Base-by-base conservation (phyloP, 2,329 filamentous ascomycete species). In the Colletotrichum tropicale region DNA sequence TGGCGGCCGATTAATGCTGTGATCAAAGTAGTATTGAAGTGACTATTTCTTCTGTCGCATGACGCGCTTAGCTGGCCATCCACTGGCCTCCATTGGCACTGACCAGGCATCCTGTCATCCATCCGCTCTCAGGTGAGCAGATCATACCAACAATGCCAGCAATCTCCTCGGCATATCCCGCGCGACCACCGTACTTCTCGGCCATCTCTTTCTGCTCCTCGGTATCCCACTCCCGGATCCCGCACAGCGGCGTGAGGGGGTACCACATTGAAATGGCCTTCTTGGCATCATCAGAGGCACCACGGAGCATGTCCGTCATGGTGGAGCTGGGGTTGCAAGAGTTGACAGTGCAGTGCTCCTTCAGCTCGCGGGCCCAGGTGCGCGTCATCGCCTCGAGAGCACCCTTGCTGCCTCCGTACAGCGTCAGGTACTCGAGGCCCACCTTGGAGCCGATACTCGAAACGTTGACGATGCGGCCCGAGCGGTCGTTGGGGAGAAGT, bases 81-180 rank as follows among this genome's bases (percentile, higher is more conserved):
- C 74, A 76, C 18, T 76, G 74, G 8, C 74, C 70, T 5, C 93
- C 93, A 79, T 94, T 94, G 16, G 93, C 93, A 83, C 91, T 94
- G n/a, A 95, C 88, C 36, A 94, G 90, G 80, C 91, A 93, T 6
- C 93, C 93, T 2, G 93, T 95, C 74, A 91, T 92, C 93, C 93
- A 95, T 3, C 88, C 90, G 52, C 88, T 88, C 82, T 95, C 93
- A 13, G 88, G 88, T 8, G 89, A 90, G 81, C 93, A 94, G 55
- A 95, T 85, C 92, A 95, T 94, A 10, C 89, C 93, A 62, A 95
- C 91, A 7, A 93, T 90, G 2, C 93, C 93, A 1, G 93, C 93
- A 83, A 95, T 88, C 84, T 95, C 93, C 76, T 89, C 87, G 12
- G 91, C 90, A 80, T 93, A 94, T 6, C 87, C 92, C 6, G 88